Conservation (phyloP, 495 filamentous ascomycete species). For the Penicillium coprophilum region DNA sequence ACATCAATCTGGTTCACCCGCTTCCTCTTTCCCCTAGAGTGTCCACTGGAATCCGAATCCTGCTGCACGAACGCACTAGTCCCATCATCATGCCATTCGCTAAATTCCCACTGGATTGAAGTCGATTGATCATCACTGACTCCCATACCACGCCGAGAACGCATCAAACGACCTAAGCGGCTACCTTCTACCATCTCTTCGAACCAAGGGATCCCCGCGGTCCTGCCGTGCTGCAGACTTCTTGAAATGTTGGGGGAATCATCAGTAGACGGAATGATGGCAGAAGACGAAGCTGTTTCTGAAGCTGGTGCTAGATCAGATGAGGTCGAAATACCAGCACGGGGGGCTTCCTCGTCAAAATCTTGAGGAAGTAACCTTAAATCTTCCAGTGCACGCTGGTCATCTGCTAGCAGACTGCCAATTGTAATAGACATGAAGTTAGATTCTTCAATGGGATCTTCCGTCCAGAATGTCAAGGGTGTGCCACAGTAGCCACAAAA, state of each 20-base stretch:
- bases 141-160: slow-evolving; percentile 54
- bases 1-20: slow-evolving; percentile 22
- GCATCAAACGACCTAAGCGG: slow-evolving; percentile 63
- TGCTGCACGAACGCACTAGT: slow-evolving; percentile 29
- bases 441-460: slow-evolving; percentile 63
- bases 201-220: slow-evolving; percentile 74
- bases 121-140: slow-evolving; percentile 56
- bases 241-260: slow-evolving; percentile 21
- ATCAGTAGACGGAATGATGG: slow-evolving; percentile 26
- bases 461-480: slow-evolving; percentile 75
- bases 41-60: slow-evolving; percentile 20
- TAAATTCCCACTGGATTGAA: slow-evolving; percentile 78
- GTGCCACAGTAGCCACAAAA: slow-evolving; percentile 94
- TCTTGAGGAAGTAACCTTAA: slow-evolving; percentile 60
- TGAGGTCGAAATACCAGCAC: slow-evolving; percentile 17
- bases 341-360: slow-evolving; percentile 38
- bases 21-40: slow-evolving; percentile 38
- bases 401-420: slow-evolving; percentile 63
- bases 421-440: slow-evolving; percentile 75
- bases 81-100: slow-evolving; percentile 68
- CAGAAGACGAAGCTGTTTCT: slow-evolving; percentile 14
- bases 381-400: slow-evolving; percentile 67
- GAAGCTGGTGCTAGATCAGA: slow-evolving; percentile 10
- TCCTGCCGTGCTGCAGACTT: slow-evolving; percentile 35
- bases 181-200: slow-evolving; percentile 77